Evolutionary conservation across 208 protist species (phyloP), one percentile per base, ranked within the genome.

Genomic region (Acanthamoeba healyi): DNA sequence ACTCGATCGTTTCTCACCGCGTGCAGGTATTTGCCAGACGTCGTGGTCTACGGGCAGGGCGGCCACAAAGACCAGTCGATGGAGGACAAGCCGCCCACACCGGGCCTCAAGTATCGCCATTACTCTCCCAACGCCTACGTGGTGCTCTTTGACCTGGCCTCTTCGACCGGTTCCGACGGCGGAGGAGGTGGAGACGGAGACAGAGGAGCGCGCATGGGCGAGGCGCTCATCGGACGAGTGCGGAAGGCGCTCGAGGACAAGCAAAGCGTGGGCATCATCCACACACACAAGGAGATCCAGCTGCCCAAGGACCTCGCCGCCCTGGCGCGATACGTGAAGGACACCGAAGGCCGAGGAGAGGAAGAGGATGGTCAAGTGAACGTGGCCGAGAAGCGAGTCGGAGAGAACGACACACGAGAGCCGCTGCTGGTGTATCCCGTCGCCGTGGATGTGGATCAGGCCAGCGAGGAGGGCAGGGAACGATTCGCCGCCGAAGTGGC

Each of bases 101-200:
- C 95, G 44, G 95, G 95, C 12, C 61, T 96, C n/a, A 96, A 96
- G 81, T 96, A 96, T 54, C 51, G 58, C 36, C 95, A 96, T 42
- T 96, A 96, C 72, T 95, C 74, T 19, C 95, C 95, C 24, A 92
- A 94, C n/a, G 89, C 95, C 26, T 56, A 51, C 29, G 94, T 96
- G 32, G 88, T 93, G 5, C 44, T 67, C 29, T 88, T 94, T 29
- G 89, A 94, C 10, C 34, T 58, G 49, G 29, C 32, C 29, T 6
- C 56, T 22, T 15, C 40, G 14, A 56, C 14, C 14, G 26, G 17
- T 1, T 82, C n/a, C 58, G 34, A n/a, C 2, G 79, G 0, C 4
- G 15, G 26, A 94, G 22, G 9, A 2, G 42, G 0, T 46, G n/a
- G 7, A 9, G 92, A 26, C 58, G 34, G 22, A 10, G 79, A 63